Evolutionary conservation across 208 protist genomes (phyloP), one percentile per base, ranked within the genome.

Genomic region (Leishmania amazonensis): DNA sequence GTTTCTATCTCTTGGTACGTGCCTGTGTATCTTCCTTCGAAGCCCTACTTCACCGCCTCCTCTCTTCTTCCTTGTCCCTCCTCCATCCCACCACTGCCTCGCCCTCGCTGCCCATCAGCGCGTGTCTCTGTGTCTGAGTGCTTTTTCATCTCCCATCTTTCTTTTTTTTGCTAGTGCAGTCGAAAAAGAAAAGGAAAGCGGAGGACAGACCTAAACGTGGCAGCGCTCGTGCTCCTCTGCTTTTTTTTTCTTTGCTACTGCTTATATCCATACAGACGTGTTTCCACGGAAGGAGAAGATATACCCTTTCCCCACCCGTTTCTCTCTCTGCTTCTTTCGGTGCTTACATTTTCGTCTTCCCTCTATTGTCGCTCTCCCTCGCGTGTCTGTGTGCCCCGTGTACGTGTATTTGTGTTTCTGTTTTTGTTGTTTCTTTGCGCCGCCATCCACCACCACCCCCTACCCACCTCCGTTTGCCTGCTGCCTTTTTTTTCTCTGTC

Each of bases 151-250:
- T 73, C 64, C 24, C 71, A 38, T 65, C 60, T 72, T 54, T 35
- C 31, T 76, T 80, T 74, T 78, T 79, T 47, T 79, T 70, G 60
- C 65, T 67, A 72, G 72, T 70, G 9, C 9, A 79, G 40, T 21
- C 21, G 47, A 72, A 42, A 38, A 72, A 77, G 74, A 76, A 83
- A 74, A 78, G 53, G 35, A 79, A 62, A 11, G 28, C 60, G 31
- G 31, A 74, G 28, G 38, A 38, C 40, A 47, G 38, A 64, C n/a
- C 31, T 19, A 60, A 65, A 45, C 40, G 65, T 62, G 40, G 9
- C 6, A 54, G 31, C 28, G 19, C 40, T 62, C n/a, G 35, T 47
- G 21, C 68, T 53, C n/a, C 28, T 76, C 21, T 38, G 5, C 35
- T 17, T 42, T 1, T 75, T 1, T 75, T 57, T 8, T 15, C 42